Percentiles rank a stretch among this genome's conserved stretches.
Evolutionary conservation across 169 alveolate species (phyloP).

Genomic region (Cytauxzoon felis): DNA sequence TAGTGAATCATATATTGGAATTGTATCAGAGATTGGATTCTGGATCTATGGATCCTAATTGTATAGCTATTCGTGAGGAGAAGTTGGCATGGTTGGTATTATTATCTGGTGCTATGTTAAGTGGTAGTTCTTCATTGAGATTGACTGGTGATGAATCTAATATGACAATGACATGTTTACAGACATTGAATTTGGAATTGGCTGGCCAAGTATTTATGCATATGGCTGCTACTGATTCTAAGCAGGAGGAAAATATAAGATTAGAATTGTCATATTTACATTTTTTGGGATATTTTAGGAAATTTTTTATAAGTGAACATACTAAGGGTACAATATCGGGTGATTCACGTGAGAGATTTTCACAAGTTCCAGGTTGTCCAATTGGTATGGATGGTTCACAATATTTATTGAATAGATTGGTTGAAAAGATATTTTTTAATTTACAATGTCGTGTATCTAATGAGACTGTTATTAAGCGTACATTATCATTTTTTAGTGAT

Average conservation of each 20-base stretch:
- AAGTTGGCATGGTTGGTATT: slow-evolving; percentile 75
- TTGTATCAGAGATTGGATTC: slow-evolving; percentile 20
- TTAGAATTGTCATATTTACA: slow-evolving; percentile 83
- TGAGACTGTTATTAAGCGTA: slow-evolving; percentile 83
- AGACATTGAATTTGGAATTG: slow-evolving; percentile 73
- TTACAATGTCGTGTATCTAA: slow-evolving; percentile 79
- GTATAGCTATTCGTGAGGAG: slow-evolving; percentile 56
- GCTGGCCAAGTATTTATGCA: slow-evolving; percentile 74
- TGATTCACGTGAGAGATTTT: slow-evolving; percentile 48
- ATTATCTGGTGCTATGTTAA: slow-evolving; percentile 72
- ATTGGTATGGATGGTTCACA: slow-evolving; percentile 71
- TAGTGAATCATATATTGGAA: slow-evolving; percentile 33
- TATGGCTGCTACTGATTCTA: slow-evolving; percentile 68
- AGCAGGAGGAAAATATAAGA: slow-evolving; percentile 64
- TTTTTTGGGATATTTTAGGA: slow-evolving; percentile 88
- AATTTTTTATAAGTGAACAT: slow-evolving; percentile 87
- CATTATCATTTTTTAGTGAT: slow-evolving; percentile 84
- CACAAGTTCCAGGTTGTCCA: slow-evolving; percentile 61
- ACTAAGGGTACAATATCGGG: slow-evolving; percentile 81
- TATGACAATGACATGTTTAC: slow-evolving; percentile 43
- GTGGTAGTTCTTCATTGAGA: slow-evolving; percentile 66
- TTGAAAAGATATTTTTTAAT: slow-evolving; percentile 74
- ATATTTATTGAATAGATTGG: slow-evolving; percentile 49
- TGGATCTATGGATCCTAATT: slow-evolving; percentile 8
- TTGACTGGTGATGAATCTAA: slow-evolving; percentile 52